Evolutionary conservation across 352 stramenopile species (phyloP), one percentile per base, ranked within the genome.

Genomic region (Aphanomyces euteiches): DNA sequence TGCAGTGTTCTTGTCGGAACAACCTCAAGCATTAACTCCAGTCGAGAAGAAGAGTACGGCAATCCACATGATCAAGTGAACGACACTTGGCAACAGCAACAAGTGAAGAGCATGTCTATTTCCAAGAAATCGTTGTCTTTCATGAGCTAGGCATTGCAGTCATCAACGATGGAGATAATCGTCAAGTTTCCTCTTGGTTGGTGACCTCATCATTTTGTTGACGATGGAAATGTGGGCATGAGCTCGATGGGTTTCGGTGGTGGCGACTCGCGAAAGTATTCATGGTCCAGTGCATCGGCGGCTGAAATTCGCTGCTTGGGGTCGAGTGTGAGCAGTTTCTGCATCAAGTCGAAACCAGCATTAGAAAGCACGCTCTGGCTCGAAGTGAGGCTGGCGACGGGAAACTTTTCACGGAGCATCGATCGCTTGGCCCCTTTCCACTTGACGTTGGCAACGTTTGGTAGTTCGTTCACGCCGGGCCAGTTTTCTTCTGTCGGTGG

Each of bases 401-500:
- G 82, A 69, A 95, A 94, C 66, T 90, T 93, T n/a, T 90, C 82
- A 17, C 85, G 80, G 43, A 93, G 72, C 28, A 78, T 78, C 58
- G 79, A 92, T n/a, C 74, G 69, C 56, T 86, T 90, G 0, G 80
- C 83, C 77, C 84, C 91, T 65, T 93, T 92, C 77, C 78, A 85
- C 28, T 73, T 76, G 41, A 85, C 66, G n/a, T 72, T 82, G 21
- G 81, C 79, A 3, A 87, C 80, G 53, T 91, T 80, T 0, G 90
- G 89, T 41, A 87, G 69, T 17, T 72, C 45, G 6, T 15, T 50
- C 6, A 93, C 74, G 3, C 81, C 84, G 4, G 94, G 92, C 96
- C 96, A 99, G 61, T 84, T 96, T 6, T 90, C 78, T 37, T 97
- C 85, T 1, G 79, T 97, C 0, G 96, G 96, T 3, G 81, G 83